Conservation (phyloP, 768 basidiomycete species). For the Botryobasidium botryosum region DNA sequence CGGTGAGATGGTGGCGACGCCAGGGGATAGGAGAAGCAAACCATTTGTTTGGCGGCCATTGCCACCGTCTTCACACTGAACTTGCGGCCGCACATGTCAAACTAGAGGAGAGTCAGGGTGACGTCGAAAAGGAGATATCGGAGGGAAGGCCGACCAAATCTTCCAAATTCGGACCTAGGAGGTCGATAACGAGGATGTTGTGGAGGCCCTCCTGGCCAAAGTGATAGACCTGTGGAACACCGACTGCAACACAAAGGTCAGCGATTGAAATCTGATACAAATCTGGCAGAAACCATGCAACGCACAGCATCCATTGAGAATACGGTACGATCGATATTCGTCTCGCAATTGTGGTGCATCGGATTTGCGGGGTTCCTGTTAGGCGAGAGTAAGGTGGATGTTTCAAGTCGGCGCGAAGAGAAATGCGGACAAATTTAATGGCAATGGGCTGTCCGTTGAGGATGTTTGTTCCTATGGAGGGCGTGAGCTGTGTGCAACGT, state of each 20-base stretch:
- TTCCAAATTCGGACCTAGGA: slow-evolving; percentile 93
- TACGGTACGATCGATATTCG: slow-evolving; percentile 95
- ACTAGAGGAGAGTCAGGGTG: background rate
- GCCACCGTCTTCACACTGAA: slow-evolving; percentile 97
- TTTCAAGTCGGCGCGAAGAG: background rate
- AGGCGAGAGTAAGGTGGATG: background rate
- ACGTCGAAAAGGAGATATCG: background rate
- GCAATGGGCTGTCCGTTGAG: slow-evolving; percentile 69
- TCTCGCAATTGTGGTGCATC: slow-evolving; percentile 96
- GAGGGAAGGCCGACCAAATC: slow-evolving; percentile 66
- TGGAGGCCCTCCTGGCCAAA: slow-evolving; percentile 98
- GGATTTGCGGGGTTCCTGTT: slow-evolving; percentile 83
- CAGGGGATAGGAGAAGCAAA: slow-evolving; percentile 25
- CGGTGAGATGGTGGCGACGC: slow-evolving; percentile 1
- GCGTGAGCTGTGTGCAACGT: slow-evolving; percentile 2
- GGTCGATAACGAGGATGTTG: slow-evolving; percentile 62
- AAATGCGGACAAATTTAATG: slow-evolving; percentile 76
- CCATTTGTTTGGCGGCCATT: slow-evolving; percentile 98
- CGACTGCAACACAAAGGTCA: slow-evolving; percentile 49
- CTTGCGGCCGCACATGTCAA: slow-evolving; percentile 82
- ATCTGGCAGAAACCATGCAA: slow-evolving; percentile 15
- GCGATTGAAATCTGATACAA: too few relatives aligned
- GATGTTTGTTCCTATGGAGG: slow-evolving; percentile 55
- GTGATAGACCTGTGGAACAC: slow-evolving; percentile 96
- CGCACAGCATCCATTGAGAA: slow-evolving; percentile 76